These are phyloP conservation scores for Diplodia scrobiculata DNA, from an alignment of 2,329 filamentous ascomycete species.

Conservation along the genomic window DNA sequence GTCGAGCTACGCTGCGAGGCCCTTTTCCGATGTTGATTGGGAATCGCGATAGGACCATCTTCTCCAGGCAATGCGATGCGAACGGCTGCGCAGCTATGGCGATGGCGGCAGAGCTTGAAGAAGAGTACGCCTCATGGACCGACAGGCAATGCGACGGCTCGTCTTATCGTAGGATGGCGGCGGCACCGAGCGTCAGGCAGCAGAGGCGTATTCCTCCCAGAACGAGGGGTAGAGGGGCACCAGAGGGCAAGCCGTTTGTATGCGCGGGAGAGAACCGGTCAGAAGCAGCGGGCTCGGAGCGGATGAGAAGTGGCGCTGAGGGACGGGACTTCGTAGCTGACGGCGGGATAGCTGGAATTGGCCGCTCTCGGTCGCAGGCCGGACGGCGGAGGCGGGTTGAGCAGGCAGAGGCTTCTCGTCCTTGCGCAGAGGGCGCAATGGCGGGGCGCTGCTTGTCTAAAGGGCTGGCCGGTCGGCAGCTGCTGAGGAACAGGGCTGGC, in stretches of 20 bases:
- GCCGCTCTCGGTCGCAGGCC: not conserved
- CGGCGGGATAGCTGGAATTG: constrained; percentile 19
- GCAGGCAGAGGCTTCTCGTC: not conserved
- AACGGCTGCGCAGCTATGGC: not conserved
- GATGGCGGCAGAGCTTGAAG: not conserved
- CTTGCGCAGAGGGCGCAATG: not conserved
- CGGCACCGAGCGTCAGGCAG: constrained; percentile 15
- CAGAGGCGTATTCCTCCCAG: constrained; percentile 6
- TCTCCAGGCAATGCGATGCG: constrained; percentile 1
- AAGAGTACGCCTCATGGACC: constrained; percentile 2
- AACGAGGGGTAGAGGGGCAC: constrained; percentile 11
- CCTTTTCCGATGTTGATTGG: not conserved
- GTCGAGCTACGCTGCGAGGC: constrained; percentile 12
- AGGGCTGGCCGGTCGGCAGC: constrained; percentile 6
- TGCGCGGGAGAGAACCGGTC: constrained; percentile 13
- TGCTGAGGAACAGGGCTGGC: constrained; percentile 17
- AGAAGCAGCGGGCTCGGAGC: not conserved
- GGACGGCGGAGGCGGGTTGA: constrained; percentile 13
- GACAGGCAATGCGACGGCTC: constrained; percentile 10
- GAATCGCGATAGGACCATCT: constrained; percentile 22
- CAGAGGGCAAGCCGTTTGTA: constrained; percentile 5
- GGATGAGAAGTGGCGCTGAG: constrained; percentile 17
- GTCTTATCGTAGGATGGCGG: constrained; percentile 15
- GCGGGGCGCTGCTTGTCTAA: not conserved
- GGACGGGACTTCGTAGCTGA: not conserved